These are phyloP conservation scores for Ganoderma sp. DNA, from an alignment of 1,284 basidiomycete genomes.

Conservation along the genomic window DNA sequence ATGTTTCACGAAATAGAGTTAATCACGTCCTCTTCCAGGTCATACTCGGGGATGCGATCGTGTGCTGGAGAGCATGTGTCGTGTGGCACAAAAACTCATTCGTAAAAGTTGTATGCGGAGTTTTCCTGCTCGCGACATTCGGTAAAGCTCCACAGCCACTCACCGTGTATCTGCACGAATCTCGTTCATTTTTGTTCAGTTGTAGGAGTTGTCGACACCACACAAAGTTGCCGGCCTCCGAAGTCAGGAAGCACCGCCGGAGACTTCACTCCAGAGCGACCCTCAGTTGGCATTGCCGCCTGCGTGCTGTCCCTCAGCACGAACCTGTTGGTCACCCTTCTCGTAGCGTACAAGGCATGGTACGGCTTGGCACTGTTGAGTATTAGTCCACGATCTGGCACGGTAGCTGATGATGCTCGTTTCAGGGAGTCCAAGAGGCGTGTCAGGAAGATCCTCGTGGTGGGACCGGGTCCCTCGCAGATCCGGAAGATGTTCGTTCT, in stretches of 20 bases:
- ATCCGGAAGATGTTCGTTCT: no score
- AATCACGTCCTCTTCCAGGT: background rate
- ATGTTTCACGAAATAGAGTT: background rate
- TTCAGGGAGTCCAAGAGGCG: no score
- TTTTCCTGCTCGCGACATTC: background rate
- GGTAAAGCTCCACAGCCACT: background rate
- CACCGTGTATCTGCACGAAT: background rate
- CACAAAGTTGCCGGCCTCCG: background rate
- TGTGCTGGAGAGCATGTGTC: conserved; percentile 7
- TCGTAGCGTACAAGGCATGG: background rate
- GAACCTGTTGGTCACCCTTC: background rate
- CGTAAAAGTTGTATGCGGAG: background rate
- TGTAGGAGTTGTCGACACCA: background rate
- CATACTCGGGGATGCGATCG: background rate
- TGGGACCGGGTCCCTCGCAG: no score
- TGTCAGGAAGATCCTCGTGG: no score
- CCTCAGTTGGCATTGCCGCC: background rate
- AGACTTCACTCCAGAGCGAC: background rate
- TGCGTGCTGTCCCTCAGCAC: background rate
- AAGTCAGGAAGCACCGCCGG: background rate
- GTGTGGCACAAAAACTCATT: background rate
- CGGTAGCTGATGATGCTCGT: no score
- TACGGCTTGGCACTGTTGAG: background rate
- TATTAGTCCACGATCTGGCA: no score
- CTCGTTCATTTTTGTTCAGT: background rate